phyloP scores from a whole-genome alignment of 257 asterid species.

The Plantago major region DNA sequence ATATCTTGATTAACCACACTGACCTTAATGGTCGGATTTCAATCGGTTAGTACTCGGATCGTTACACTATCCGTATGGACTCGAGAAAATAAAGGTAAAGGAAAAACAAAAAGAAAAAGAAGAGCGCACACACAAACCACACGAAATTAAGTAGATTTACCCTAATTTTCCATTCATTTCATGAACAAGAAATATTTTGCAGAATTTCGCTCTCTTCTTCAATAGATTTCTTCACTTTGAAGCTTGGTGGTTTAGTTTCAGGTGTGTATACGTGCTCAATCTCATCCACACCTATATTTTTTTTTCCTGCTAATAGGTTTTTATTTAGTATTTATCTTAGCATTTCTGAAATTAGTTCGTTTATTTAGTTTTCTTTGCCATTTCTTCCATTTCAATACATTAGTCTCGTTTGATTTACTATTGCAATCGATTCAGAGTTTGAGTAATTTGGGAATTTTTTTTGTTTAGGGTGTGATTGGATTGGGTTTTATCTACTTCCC shows the following conservation, averaged over 20 bases:
- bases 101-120: not conserved
- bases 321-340: not conserved
- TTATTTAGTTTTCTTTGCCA: conserved; percentile 1
- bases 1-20: too few relatives aligned
- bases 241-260: not conserved
- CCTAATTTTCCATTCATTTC: not conserved
- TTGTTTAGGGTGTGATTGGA: conserved; percentile 44
- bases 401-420: not conserved
- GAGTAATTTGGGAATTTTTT: conserved; percentile 13
- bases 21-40: too few relatives aligned
- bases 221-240: not conserved
- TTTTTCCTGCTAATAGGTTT: not conserved
- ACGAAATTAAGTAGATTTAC: not conserved
- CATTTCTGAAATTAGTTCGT: not conserved
- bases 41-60: too few relatives aligned
- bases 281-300: conserved; percentile 26
- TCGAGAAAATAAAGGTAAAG: not conserved
- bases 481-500: conserved; percentile 37
- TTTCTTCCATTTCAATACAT: not conserved
- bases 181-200: too few relatives aligned
- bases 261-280: conserved; percentile 26
- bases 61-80: too few relatives aligned
- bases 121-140: not conserved
- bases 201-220: too few relatives aligned
- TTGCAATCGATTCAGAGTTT: conserved; percentile 24